Base-by-base conservation (phyloP, 2,329 filamentous ascomycete genomes). In the Annulohypoxylon truncatum region DNA sequence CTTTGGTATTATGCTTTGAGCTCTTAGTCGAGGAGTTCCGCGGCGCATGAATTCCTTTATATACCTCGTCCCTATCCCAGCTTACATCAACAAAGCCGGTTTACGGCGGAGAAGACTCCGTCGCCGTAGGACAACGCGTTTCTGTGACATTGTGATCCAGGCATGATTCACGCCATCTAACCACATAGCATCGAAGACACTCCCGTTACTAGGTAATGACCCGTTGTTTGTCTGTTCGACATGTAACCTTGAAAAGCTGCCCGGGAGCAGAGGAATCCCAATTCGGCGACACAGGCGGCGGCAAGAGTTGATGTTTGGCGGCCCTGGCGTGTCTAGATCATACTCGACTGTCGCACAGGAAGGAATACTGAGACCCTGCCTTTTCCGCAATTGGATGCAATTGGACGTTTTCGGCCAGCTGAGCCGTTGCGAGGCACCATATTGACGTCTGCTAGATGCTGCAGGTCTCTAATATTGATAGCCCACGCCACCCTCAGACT, bases 391-490 rank as follows among this genome's bases (percentile, higher is more conserved):
- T n/a, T n/a, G n/a, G n/a, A n/a, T 18, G n/a, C 26, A 33, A 59
- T 61, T 64, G 57, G 57, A 24, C 26, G 53, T 61, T 58, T 68
- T 26, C 42, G 31, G 12, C 1, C 20, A 61, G 65, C 53, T 65
- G 65, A 65, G 44, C 33, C 9, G 10, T 42, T 44, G 40, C n/a
- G 33, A 10, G 7, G 38, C 15, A 12, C 48, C 48, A 47, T 40
- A 4, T 46, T 52, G 28, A 61, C 44, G 42, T 55, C 56, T 52
- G 52, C 33, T 13, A 40, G 48, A 53, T 58, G 47, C 52, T 68
- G 57, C 65, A 56, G 48, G 56, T 26, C 48, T 55, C 54, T 53
- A 68, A 65, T 59, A 62, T 66, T 50, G 13, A 26, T 48, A 31
- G 38, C 13, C 15, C 8, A 15, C 38, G 18, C n/a, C 20, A n/a